phyloP scores from a whole-genome alignment of 2,329 filamentous ascomycete species.

The Sordariomycetes sp. region DNA sequence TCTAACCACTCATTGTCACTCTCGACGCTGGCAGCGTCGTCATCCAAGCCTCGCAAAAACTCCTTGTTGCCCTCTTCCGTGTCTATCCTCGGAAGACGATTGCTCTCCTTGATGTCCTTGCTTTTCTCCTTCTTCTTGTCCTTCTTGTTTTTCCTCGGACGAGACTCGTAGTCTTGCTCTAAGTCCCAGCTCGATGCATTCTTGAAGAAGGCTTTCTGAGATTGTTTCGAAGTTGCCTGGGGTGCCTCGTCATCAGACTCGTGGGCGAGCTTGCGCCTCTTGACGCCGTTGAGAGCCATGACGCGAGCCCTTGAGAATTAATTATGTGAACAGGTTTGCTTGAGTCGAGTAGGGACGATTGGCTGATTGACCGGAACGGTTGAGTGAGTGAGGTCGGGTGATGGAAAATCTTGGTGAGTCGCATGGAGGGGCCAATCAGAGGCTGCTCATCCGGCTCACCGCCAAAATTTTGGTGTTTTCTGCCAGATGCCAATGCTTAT shows the following conservation, averaged over 20 bases:
- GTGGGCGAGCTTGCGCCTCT: conserved; percentile 50
- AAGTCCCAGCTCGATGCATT: conserved; percentile 79
- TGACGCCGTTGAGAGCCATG: conserved; percentile 42
- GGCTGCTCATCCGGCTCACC: conserved; percentile 16
- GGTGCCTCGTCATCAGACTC: conserved; percentile 34
- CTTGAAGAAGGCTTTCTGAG: conserved; percentile 60
- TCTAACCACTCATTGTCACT: conserved; percentile 58
- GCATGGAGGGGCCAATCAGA: conserved; percentile 12
- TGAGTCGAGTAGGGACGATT: neutral
- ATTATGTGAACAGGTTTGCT: neutral
- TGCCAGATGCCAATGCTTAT: no score
- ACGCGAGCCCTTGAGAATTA: conserved; percentile 1
- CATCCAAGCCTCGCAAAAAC: conserved; percentile 43
- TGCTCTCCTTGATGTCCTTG: conserved; percentile 62
- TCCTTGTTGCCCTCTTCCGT: no score
- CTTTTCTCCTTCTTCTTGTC: conserved; percentile 49
- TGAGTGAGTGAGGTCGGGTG: no score
- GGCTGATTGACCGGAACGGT: no score
- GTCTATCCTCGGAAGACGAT: conserved; percentile 62
- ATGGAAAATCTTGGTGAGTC: conserved; percentile 1
- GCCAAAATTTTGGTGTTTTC: conserved; percentile 29
- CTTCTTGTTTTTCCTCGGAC: conserved; percentile 71
- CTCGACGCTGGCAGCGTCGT: conserved; percentile 43
- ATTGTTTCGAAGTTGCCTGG: conserved; percentile 18
- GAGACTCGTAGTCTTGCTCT: conserved; percentile 82